phyloP scores from a whole-genome alignment of 2,329 filamentous ascomycete genomes.

The Colletotrichum noveboracense region DNA sequence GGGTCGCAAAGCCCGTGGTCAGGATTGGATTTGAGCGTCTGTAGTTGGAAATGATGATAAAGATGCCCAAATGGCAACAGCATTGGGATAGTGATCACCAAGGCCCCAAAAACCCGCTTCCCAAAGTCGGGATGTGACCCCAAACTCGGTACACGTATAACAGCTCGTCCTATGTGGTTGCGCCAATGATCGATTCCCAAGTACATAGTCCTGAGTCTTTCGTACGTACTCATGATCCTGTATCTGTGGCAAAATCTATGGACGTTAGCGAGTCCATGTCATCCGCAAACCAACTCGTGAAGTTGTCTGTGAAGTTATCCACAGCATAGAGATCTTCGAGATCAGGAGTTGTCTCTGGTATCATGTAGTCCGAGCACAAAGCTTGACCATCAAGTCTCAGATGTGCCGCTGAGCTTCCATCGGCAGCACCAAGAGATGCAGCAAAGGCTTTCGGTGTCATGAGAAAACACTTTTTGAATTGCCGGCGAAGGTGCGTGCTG shows the following conservation, averaged over 20 bases:
- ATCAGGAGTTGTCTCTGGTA: not conserved
- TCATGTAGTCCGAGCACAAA: not conserved
- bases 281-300: not conserved
- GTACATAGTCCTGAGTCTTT: not conserved
- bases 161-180: not conserved
- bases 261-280: not conserved
- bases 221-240: not conserved
- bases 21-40: conserved; percentile 8
- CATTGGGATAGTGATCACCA: not conserved
- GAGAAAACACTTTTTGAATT: not conserved
- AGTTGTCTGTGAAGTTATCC: not conserved
- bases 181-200: not conserved
- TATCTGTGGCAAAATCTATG: accelerated
- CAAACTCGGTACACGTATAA: not conserved
- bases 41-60: not conserved
- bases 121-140: too few relatives aligned
- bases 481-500: not conserved
- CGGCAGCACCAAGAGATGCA: not conserved
- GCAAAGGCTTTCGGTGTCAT: not conserved
- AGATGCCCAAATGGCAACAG: not conserved
- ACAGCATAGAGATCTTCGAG: not conserved
- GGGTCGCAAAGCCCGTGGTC: conserved; percentile 9
- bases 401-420: not conserved
- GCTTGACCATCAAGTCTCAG: not conserved
- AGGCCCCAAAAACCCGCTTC: too few relatives aligned